These are phyloP conservation scores for Phytophthora meadii DNA, from an alignment of 352 stramenopile genomes.

Conservation along the genomic window DNA sequence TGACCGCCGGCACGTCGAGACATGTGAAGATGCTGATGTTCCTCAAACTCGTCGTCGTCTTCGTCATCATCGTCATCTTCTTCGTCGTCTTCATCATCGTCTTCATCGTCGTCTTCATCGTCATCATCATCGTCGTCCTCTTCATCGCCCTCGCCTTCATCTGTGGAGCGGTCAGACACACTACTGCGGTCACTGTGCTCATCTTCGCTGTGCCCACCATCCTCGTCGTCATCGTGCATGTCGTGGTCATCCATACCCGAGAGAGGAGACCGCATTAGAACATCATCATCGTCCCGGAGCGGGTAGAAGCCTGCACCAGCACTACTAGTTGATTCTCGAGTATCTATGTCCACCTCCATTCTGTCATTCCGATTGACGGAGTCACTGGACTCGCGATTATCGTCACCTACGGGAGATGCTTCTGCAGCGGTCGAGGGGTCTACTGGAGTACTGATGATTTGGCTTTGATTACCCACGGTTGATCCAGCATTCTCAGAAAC, in stretches of 20 bases:
- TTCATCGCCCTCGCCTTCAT: constrained; percentile 55
- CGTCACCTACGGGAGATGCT: constrained; percentile 1
- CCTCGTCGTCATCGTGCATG: constrained; percentile 56
- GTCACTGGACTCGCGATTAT: constrained; percentile 1
- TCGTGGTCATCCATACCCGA: constrained; percentile 61
- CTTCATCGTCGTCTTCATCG: constrained; percentile 72
- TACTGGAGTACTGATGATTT: background rate
- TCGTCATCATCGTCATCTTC: constrained; percentile 72
- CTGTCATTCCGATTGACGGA: constrained; percentile 6
- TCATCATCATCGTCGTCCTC: constrained; percentile 73
- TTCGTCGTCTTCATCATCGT: constrained; percentile 63
- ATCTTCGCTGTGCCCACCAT: constrained; percentile 59
- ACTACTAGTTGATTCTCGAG: constrained; percentile 3
- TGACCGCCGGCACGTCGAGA: constrained; percentile 46
- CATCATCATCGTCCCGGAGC: constrained; percentile 59
- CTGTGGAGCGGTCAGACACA: constrained; percentile 55
- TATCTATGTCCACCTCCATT: constrained; percentile 34
- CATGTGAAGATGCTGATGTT: constrained; percentile 62
- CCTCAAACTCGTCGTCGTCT: constrained; percentile 68
- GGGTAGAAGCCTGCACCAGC: constrained; percentile 27
- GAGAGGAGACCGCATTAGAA: constrained; percentile 67
- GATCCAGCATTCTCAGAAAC: constrained; percentile 5
- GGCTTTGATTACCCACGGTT: background rate
- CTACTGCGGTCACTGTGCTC: constrained; percentile 69
- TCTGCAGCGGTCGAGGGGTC: background rate